Evolutionary conservation across 129 eudicot species (phyloP), one percentile per base, ranked within the genome.

Genomic region (Sambucus nigra): DNA sequence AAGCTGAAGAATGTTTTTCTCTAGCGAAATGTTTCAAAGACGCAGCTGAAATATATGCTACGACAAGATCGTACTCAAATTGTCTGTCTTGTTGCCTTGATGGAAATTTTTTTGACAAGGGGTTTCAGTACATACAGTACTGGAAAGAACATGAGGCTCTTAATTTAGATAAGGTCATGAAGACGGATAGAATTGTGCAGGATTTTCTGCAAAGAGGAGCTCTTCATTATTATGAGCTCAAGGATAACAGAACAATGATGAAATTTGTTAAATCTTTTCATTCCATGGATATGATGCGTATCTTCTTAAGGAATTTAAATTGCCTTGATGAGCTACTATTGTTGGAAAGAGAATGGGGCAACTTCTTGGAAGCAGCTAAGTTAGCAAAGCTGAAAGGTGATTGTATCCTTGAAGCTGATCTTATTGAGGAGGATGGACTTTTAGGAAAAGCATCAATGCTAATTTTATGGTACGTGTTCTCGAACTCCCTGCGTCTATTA

Each of bases 1-100:
- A 53, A 38, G 88, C 94, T 7, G 94, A 75, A 22, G 81, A 84
- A 63, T 80, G 94, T 55, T 84, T 84, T 64, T 45, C 21, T 15
- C 19, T 76, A 19, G 86, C 88, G 5, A 75, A 66, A 53, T 35
- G 66, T 33, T 79, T 59, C 35, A 27, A 69, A 65, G 59, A 5
- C 20, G 88, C 88, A 15, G 96, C 71, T 16, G 65, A 69, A 61
- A 69, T 49, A 39, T 82, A 76, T 49, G 80, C 76, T 20, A 61
- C 64, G 59, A 78, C 66, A 0, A 60, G 77, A 51, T 71, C 21
- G 15, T 66, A 71, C 61, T 31, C 69, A 10, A 71, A 79, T 51
- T 71, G 94, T 67, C 51, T 87, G 53, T 65, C 64, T 7, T 82
- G 73, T 59, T 87, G 88, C 62, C 6, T 53, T 1, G 53, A 63